Evolutionary conservation across 306 rosid species (phyloP).

Genomic region (Cercis canadensis): DNA sequence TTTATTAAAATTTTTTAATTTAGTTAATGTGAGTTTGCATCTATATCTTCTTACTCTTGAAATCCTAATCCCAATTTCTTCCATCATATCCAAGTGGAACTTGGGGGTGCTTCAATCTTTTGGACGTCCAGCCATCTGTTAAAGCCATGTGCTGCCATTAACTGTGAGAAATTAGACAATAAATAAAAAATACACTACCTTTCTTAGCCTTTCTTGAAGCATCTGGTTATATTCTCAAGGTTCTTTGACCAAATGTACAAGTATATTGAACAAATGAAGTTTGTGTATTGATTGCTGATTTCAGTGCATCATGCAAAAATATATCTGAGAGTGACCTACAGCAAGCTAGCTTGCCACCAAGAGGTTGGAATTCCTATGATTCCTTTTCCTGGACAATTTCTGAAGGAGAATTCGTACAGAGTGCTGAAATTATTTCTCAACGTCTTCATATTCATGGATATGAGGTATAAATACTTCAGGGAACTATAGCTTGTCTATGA

Average conservation of each 20-base stretch:
- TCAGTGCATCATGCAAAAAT: conserved; percentile 64
- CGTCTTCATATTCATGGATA: conserved; percentile 69
- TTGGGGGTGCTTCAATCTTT: conserved; percentile 27
- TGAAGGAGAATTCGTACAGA: conserved; percentile 71
- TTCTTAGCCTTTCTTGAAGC: too few species aligned
- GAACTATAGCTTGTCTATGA: conserved; percentile 10
- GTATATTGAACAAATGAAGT: conserved; percentile 16
- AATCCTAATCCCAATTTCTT: conserved; percentile 9
- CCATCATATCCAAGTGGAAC: conserved; percentile 8
- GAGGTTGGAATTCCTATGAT: conserved; percentile 99
- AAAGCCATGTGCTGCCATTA: not conserved
- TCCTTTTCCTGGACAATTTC: conserved; percentile 91
- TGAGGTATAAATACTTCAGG: conserved; percentile 55
- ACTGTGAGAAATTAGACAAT: too few species aligned
- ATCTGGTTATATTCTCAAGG: too few species aligned
- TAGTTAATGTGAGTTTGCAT: conserved; percentile 12
- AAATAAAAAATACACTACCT: too few species aligned
- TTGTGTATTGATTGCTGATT: conserved; percentile 22
- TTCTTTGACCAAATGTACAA: too few species aligned
- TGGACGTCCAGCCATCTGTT: not conserved
- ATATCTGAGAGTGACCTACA: conserved; percentile 26
- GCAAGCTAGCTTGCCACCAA: conserved; percentile 76
- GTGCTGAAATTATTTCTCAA: conserved; percentile 62
- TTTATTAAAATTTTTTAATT: not conserved
- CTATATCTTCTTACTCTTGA: conserved; percentile 2